phyloP scores from a whole-genome alignment of 805 yeast species.

The Saccharomycopsis olivae region DNA sequence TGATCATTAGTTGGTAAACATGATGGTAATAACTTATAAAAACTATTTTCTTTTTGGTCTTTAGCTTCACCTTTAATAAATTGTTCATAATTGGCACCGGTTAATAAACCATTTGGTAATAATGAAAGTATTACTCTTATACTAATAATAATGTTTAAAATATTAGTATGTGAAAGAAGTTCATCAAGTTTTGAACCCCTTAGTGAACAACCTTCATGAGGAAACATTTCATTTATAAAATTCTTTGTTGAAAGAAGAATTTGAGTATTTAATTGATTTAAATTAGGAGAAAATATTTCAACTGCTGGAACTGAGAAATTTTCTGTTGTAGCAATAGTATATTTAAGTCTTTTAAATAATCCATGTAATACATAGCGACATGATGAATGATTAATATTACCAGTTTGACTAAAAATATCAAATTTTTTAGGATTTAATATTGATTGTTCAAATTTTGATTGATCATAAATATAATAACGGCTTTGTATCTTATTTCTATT shows the following conservation, averaged over 20 bases:
- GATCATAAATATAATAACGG: conserved; percentile 7
- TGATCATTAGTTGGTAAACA: conserved; percentile 27
- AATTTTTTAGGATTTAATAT: background rate
- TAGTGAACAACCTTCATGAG: conserved; percentile 15
- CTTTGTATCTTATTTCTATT: background rate
- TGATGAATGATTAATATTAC: conserved; percentile 1
- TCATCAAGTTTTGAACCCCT: conserved; percentile 3
- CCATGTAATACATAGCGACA: conserved; percentile 6
- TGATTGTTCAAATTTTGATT: conserved; percentile 1
- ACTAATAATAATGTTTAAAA: background rate
- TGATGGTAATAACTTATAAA: conserved; percentile 26
- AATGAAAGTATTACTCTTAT: conserved; percentile 3
- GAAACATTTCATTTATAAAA: conserved; percentile 11
- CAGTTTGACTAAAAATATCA: conserved; percentile 7
- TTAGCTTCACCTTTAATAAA: background rate
- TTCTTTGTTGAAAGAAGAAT: conserved; percentile 3
- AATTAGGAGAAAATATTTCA: conserved; percentile 11
- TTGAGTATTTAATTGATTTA: conserved; percentile 3
- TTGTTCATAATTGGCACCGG: conserved; percentile 3
- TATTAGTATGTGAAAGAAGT: background rate
- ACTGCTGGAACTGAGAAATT: background rate
- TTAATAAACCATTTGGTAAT: conserved; percentile 9
- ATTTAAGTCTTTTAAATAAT: conserved; percentile 1
- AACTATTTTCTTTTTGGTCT: conserved; percentile 12
- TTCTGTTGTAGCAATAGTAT: background rate